Evolutionary conservation across 176 grass and related monocot genomes (phyloP), one percentile per base, ranked within the genome.

Genomic region (Carex kokanica): DNA sequence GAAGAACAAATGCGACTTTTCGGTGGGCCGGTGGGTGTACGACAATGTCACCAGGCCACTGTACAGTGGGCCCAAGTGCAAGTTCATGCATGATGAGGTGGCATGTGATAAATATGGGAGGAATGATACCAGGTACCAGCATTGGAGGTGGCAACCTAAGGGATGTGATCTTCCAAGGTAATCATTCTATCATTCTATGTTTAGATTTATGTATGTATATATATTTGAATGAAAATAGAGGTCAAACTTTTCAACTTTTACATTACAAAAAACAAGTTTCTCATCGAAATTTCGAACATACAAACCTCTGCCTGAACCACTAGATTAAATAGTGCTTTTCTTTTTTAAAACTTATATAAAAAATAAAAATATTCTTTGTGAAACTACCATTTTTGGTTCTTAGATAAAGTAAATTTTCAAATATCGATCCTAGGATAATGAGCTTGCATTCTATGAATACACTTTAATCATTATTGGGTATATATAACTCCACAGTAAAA

Each of bases 81-180:
- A 83, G 53, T 94, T 92, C 84, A 88, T 94, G 88, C 85, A 87
- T 69, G 83, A 83, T 18, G 92, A 98, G 87, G 87, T 98, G 63
- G 89, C 95, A 2, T 98, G 92, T 47, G 85, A 88, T 82, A 90
- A 91, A 29, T 94, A 94, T 83, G 94, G 94, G 1, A 81, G 92
- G 63, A 90, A 89, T 57, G 90, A 97, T 58, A 79, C 52, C 77
- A 94, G 34, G 90, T 94, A 97, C 87, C 88, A 97, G 88, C 85
- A 92, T 10, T 97, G 94, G 94, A 90, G 94, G 84, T 97, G 94
- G 94, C 92, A 97, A 77, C 94, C 92, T 16, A 73, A 89, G 36
- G 90, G 86, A 80, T 97, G 94, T 60, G 85, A 94, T 83, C 90
- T 97, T 82, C 91, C 89, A 23, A 93, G 94, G 94, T 93, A 91